Base-by-base conservation (phyloP, 768 basidiomycete genomes). In the Cyclocybe aegerita region DNA sequence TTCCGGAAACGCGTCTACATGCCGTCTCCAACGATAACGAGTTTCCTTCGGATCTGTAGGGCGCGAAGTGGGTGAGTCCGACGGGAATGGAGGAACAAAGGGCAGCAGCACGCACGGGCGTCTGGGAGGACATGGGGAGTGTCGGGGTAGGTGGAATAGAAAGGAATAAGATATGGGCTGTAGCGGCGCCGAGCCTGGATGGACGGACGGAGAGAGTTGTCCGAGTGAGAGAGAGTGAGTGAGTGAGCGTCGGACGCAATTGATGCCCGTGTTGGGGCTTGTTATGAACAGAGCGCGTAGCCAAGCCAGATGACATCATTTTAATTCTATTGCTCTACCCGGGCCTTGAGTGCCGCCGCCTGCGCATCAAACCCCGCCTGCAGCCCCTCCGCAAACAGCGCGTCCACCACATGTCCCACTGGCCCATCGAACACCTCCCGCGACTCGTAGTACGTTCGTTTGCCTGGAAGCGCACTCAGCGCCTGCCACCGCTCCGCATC, bases 1-100 rank as follows among this genome's bases (percentile, higher is more conserved):
- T 49, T 39, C 53, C 42, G 53, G 49, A 41, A 48, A 33, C 50
- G 58, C 38, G 41, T 54, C 49, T 59, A 77, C 85, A 66, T 77
- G 76, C 96, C 96, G 72, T 99, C 96, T 60, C 96, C 96, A 55
- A 98, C 94, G 65, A 94, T 93, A 71, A 96, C 94, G 51, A 98
- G 78, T 74, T 98, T 98, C 63, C 94, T 81, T 60, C 93, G 85
- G 69, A 98, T 90, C 93, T 96, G 42, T 47, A 31, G 36, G 36
- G 8, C 32, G 43, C 9, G 46, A 51, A 50, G 42, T 49, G 49
- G 44, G 59, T 60, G 51, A 51, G 49, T 23, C 44, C 34, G 54
- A 49, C 33, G 32, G 46, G 23, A 39, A 44, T 45, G 50, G n/a
- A 38, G 33, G 35, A 44, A 34, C 37, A 34, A 38, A 39, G 48